Evolutionary conservation across 2,329 filamentous ascomycete genomes (phyloP).

Genomic region (Sporothrix brasiliensis): DNA sequence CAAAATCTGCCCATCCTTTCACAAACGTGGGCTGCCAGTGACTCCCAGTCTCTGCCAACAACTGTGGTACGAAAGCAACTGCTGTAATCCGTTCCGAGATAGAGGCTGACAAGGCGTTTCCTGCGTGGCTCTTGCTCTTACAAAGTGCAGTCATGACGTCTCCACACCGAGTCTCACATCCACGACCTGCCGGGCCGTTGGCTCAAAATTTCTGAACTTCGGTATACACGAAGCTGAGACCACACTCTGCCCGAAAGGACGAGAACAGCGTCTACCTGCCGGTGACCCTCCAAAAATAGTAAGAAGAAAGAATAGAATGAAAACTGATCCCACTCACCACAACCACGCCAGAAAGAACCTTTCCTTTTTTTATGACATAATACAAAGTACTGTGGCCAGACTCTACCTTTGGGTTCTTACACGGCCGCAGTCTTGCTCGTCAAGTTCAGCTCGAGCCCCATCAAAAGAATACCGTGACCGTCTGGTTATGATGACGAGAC

Average conservation of each 20-base stretch:
- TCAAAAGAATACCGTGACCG: conserved; percentile 11
- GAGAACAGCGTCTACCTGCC: conserved; percentile 5
- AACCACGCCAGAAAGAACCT: conserved; percentile 15
- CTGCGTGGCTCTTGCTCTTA: conserved; percentile 12
- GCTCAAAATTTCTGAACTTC: conserved; percentile 15
- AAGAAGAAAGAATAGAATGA: too few species aligned
- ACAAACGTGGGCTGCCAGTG: not conserved
- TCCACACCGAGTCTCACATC: conserved; percentile 28
- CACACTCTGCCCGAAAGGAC: conserved; percentile 5
- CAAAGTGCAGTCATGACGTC: not conserved
- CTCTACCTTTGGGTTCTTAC: not conserved
- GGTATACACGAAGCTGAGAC: not conserved
- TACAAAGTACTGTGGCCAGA: too few species aligned
- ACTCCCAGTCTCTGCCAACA: not conserved
- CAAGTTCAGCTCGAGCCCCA: not conserved
- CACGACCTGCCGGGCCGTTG: conserved; percentile 7
- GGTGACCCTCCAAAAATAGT: not conserved
- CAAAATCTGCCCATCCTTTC: not conserved
- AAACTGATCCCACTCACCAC: conserved; percentile 4
- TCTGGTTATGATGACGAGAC: not conserved
- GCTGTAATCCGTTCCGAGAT: not conserved
- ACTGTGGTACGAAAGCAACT: not conserved
- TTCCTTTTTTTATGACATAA: not conserved
- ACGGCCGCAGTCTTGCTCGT: not conserved
- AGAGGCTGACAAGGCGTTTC: conserved; percentile 1